A percentile compares a stretch with the other conserved stretches of the same genome.
These are phyloP conservation scores for Beta lomatogona DNA, from an alignment of 179 eudicot genomes.

Conservation along the genomic window DNA sequence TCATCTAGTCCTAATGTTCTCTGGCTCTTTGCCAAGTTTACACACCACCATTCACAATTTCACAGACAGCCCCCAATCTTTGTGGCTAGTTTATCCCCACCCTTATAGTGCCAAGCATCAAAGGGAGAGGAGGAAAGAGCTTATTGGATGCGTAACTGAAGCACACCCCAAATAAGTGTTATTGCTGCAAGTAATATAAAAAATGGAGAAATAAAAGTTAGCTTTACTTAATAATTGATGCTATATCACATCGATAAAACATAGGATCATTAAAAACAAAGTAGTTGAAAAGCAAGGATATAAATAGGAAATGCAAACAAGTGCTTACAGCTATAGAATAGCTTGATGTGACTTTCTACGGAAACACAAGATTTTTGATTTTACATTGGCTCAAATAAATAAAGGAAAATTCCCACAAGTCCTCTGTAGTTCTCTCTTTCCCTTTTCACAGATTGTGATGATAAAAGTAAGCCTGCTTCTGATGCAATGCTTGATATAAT, in stretches of 20 bases:
- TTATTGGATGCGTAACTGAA: neutral
- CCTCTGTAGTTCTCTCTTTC: constrained; percentile 2
- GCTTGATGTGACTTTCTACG: neutral
- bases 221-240: neutral
- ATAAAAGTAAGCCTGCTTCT: neutral
- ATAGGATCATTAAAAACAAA: neutral
- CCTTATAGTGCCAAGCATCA: no score
- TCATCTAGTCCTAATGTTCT: no score
- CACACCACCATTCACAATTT: no score
- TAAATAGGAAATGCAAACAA: constrained; percentile 2
- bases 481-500: neutral
- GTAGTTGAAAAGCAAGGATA: neutral
- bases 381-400: neutral
- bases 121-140: no score
- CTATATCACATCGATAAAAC: neutral
- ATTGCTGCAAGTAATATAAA: neutral
- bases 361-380: neutral
- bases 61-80: no score
- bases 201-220: neutral
- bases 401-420: neutral
- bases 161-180: neutral
- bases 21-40: no score
- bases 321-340: neutral
- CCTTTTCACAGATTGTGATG: neutral
- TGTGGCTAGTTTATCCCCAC: no score